A percentile compares a stretch with the other conserved stretches of the same genome.
Evolutionary conservation across 1,139 yeast species (phyloP).

Genomic region (Candida neerlandica): DNA sequence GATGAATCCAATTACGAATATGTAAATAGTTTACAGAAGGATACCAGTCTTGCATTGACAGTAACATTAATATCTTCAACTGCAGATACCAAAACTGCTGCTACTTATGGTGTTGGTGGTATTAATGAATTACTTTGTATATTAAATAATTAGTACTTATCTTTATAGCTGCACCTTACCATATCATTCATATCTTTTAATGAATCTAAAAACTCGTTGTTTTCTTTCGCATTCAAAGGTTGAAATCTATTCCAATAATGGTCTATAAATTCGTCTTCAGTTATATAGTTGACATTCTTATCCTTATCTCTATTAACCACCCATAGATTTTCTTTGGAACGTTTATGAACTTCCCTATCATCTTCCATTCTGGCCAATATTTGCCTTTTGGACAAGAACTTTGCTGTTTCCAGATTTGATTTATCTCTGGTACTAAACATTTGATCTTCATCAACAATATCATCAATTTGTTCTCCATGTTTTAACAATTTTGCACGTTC

Average conservation of each 20-base stretch:
- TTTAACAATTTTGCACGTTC: constrained; percentile 43
- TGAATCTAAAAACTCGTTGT: constrained; percentile 40
- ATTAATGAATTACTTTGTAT: constrained; percentile 71
- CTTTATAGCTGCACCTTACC: constrained; percentile 49
- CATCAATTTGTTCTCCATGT: constrained; percentile 26
- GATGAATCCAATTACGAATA: constrained; percentile 72
- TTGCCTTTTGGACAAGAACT: constrained; percentile 49
- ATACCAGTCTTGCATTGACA: constrained; percentile 45
- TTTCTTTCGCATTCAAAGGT: constrained; percentile 50
- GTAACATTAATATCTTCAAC: constrained; percentile 55
- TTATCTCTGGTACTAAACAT: constrained; percentile 34
- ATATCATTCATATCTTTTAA: constrained; percentile 58
- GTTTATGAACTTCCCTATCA: constrained; percentile 81
- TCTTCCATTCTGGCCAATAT: constrained; percentile 80
- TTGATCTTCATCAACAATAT: constrained; percentile 31
- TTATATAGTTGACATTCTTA: constrained; percentile 25
- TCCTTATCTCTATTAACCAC: constrained; percentile 55
- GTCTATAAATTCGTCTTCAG: constrained; percentile 59
- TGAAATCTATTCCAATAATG: constrained; percentile 58
- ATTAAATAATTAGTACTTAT: constrained; percentile 25
- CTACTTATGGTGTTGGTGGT: constrained; percentile 73
- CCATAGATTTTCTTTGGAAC: constrained; percentile 78
- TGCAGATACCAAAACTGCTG: constrained; percentile 53
- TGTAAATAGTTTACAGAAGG: constrained; percentile 48
- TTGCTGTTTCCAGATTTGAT: constrained; percentile 20